Base-by-base conservation (phyloP, 2,329 filamentous ascomycete species). In the Paraconiothyrium brasiliense region DNA sequence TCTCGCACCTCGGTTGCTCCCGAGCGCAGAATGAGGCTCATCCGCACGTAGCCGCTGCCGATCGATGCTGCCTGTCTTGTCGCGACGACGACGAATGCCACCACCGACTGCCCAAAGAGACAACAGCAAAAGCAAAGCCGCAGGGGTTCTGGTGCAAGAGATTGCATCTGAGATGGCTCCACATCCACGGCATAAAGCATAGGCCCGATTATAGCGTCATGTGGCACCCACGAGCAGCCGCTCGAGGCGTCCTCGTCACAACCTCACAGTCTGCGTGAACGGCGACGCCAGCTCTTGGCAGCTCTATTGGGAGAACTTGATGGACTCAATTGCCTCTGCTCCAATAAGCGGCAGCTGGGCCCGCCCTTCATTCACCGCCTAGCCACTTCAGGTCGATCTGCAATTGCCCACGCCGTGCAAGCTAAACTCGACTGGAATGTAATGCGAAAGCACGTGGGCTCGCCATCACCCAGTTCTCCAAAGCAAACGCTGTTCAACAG, bases 221-320 rank as follows among this genome's bases (percentile, higher is more conserved):
- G 57, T 57, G 57, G 52, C 51, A 50, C 48, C 54, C 50, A 56
- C 49, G 55, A 55, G 54, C 47, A 20, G 46, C 59, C 35, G 27
- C 24, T 47, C 27, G 30, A 51, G 52, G 46, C 61, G 39, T 55
- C 30, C 30, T 47, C 1, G 54, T 43, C 54, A 37, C 16, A n/a
- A 37, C 24, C 37, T 41, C 50, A 35, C 27, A 48, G 48, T 52
- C 30, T 52, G 30, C 49, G 35, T 52, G 65, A 62, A 67, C 63
- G 62, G 58, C 63, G 65, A 65, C 63, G 39, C 50, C 39, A 52
- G 41, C 34, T 58, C 59, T 51, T 39, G 30, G 59, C 56, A 20
- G 49, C 30, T 50, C 35, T 62, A 54, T 30, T 30, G 39, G 62
- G 8, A 34, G 51, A 20, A 41, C 43, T 55, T 43, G 57, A 62